Base-by-base conservation (phyloP, 331 rosid genomes). In the Phaseolus coccineus region DNA sequence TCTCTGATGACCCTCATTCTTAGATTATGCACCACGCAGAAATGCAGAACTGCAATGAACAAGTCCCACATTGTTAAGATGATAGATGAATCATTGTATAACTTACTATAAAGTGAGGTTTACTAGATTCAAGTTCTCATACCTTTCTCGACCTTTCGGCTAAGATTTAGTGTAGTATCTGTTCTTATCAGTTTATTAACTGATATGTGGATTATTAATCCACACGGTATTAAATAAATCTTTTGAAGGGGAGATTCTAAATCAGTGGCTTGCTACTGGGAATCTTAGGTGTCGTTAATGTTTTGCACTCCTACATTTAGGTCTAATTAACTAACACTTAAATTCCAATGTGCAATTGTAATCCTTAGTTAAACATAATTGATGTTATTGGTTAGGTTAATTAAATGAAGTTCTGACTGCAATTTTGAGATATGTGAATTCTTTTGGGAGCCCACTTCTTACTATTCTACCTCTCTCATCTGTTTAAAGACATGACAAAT, bases 381-480 rank as follows among this genome's bases (percentile, higher is more conserved):
- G 22, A 19, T 19, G 22, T 19, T 19, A 19, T 19, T 19, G 22
- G 22, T 19, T 19, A 19, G 84, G 79, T 77, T 91, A 93, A 67
- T 93, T 92, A 84, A 89, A 75, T 24, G 94, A 98, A 78, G 87
- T 88, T 80, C 44, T 85, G 56, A 98, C 99, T 44, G 99, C 93
- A 78, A 96, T 93, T 78, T 96, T 93, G 42, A 93, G 94, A 83
- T 96, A 96, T 2, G 98, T 93, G 77, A 96, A 93, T 58, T 93
- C 91, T 79, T 81, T 93, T 8, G 92, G 84, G 24, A 96, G 93
- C n/a, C 96, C 99, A 30, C 99, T 96, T 76, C 99, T 88, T 22
- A 86, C 82, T 58, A 96, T 90, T 37, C 99, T 98, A 16, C 99
- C 99, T 8, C 98, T 98, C 87, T 96, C 99, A 56, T 93, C 99